Conservation (phyloP, 371 early-diverging fungal genomes). For the Mucor velutinosus region DNA sequence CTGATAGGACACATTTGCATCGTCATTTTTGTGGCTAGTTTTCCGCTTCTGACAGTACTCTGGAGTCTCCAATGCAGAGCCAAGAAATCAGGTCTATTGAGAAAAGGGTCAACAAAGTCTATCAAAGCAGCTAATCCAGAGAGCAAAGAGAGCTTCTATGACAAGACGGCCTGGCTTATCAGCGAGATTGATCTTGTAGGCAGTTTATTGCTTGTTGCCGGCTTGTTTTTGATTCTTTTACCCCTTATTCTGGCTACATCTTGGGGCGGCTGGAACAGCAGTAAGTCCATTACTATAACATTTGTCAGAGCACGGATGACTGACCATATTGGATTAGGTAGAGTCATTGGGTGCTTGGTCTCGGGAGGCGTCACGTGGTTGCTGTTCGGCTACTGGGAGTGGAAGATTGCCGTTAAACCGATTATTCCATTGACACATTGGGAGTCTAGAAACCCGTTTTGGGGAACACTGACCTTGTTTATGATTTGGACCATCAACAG, state of each 20-base stretch:
- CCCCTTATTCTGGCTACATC: neutral
- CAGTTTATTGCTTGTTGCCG: neutral
- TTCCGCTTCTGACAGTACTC: neutral
- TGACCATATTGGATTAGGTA: neutral
- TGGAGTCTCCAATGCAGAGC: neutral
- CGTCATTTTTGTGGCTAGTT: neutral
- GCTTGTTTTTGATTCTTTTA: neutral
- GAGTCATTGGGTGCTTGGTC: neutral
- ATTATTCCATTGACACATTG: conserved; percentile 48
- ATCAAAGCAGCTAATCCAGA: neutral
- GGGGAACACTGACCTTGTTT: conserved; percentile 41
- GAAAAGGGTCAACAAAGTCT: neutral
- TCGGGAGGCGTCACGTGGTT: conserved; percentile 22
- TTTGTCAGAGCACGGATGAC: too few species aligned
- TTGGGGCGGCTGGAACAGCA: neutral
- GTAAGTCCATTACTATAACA: neutral
- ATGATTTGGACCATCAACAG: conserved; percentile 39
- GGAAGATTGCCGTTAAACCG: conserved; percentile 41
- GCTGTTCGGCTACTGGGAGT: conserved; percentile 47
- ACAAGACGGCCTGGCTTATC: neutral
- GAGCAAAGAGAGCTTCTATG: neutral
- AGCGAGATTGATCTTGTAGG: neutral
- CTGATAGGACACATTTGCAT: neutral
- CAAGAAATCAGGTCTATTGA: neutral
- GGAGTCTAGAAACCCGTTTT: conserved; percentile 39